Conservation (phyloP, 2,329 filamentous ascomycete genomes). For the Aspergillus aculeatus region DNA sequence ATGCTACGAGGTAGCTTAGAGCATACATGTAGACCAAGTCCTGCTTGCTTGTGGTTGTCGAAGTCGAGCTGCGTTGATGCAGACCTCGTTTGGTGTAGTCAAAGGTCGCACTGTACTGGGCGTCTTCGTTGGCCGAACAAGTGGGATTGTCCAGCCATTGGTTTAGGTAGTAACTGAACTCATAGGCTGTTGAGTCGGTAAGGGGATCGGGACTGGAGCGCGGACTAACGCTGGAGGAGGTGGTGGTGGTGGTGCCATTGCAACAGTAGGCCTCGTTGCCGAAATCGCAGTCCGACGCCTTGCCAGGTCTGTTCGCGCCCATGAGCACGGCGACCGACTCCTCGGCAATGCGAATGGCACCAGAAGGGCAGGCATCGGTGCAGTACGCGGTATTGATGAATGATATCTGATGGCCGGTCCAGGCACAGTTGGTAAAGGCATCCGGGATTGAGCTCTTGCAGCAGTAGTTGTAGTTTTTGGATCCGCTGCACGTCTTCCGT, state of each 20-base stretch:
- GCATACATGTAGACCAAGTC: not conserved
- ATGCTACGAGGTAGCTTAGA: too few relatives aligned
- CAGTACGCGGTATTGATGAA: not conserved
- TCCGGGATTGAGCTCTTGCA: not conserved
- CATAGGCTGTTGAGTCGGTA: not conserved
- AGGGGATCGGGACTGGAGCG: not conserved
- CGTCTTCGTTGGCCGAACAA: not conserved
- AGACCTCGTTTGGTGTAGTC: not conserved
- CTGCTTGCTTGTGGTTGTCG: not conserved
- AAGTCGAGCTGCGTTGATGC: not conserved
- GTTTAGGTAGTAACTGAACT: not conserved
- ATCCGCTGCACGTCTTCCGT: not conserved
- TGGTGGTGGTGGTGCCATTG: not conserved
- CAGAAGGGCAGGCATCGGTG: not conserved
- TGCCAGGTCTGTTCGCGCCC: not conserved
- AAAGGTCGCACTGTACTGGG: not conserved
- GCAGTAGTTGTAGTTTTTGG: not conserved
- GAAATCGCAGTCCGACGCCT: not conserved
- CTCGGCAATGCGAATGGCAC: not conserved
- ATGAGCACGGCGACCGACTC: not conserved
- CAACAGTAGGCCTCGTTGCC: conserved; percentile 4
- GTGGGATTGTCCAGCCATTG: not conserved
- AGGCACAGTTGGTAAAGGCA: not conserved
- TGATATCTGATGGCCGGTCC: not conserved
- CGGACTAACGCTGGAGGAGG: not conserved